These are phyloP conservation scores for Tylopilus orsonianus DNA, from an alignment of 1,284 basidiomycete species.

Conservation along the genomic window DNA sequence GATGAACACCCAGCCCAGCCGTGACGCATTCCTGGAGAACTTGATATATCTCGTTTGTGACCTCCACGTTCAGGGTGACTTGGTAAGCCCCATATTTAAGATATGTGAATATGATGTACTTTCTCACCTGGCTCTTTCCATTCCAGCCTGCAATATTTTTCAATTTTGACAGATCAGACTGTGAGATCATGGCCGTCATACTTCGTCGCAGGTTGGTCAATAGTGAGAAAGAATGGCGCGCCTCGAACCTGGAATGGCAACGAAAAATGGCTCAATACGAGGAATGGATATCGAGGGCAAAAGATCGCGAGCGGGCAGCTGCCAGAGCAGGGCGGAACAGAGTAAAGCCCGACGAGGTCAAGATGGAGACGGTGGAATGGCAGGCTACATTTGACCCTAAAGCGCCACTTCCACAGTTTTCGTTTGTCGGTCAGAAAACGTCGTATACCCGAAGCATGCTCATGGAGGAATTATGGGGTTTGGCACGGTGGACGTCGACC, in stretches of 20 bases:
- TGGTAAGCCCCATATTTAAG: conserved; percentile 42
- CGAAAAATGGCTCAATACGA: conserved; percentile 53
- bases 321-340: conserved; percentile 38
- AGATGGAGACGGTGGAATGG: conserved; percentile 38
- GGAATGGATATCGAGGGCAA: conserved; percentile 44
- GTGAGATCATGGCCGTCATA: conserved; percentile 50
- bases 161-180: conserved; percentile 59
- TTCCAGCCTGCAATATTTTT: conserved; percentile 65
- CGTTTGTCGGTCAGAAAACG: conserved; percentile 47
- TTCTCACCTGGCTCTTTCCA: conserved; percentile 3
- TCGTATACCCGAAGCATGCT: conserved; percentile 49
- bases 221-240: conserved; percentile 52
- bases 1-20: conserved; percentile 36
- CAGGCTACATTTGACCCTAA: conserved; percentile 56
- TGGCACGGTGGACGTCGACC: conserved; percentile 39
- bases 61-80: conserved; percentile 46
- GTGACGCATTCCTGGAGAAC: conserved; percentile 37
- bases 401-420: conserved; percentile 58
- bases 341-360: conserved; percentile 37
- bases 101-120: no score
- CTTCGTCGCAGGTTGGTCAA: conserved; percentile 39
- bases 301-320: conserved; percentile 43
- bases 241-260: conserved; percentile 47
- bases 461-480: conserved; percentile 45
- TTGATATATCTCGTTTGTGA: conserved; percentile 55